Percentiles rank a stretch among this genome's conserved stretches.
Conservation (phyloP, 345 rosid genomes). For the Trapa incisa region DNA sequence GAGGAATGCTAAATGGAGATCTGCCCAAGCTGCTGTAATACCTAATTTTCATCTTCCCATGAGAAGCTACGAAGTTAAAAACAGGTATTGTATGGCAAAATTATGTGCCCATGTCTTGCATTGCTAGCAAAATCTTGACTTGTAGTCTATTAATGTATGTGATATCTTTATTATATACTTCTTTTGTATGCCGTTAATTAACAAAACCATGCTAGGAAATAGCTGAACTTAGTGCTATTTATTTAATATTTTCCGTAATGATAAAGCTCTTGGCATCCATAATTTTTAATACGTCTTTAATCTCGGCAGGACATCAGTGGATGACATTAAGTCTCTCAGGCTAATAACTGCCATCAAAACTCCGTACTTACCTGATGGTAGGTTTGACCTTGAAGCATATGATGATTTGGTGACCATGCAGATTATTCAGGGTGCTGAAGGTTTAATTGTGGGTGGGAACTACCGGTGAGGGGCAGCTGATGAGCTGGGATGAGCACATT, state of each 20-base stretch:
- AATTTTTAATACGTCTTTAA: background rate
- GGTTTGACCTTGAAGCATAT: constrained; percentile 83
- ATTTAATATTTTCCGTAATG: background rate
- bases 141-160: background rate
- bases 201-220: background rate
- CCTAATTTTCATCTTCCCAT: constrained; percentile 63
- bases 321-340: constrained; percentile 55
- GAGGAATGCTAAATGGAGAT: constrained; percentile 33
- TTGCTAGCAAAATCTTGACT: background rate
- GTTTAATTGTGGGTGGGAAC: constrained; percentile 88
- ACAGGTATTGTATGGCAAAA: constrained; percentile 25
- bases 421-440: constrained; percentile 55
- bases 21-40: constrained; percentile 53
- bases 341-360: constrained; percentile 85
- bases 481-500: constrained; percentile 97
- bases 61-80: constrained; percentile 67
- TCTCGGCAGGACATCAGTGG: constrained; percentile 48
- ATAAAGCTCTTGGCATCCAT: background rate
- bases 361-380: constrained; percentile 78
- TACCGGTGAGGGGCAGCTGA: constrained; percentile 87
- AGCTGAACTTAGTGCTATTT: background rate
- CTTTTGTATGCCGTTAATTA: background rate
- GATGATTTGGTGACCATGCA: constrained; percentile 61
- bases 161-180: no score
- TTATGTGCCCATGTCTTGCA: background rate